Percentiles rank a stretch among this genome's conserved stretches.
phyloP scores from a whole-genome alignment of 306 rosid genomes.

The Cicer chorassanicum region DNA sequence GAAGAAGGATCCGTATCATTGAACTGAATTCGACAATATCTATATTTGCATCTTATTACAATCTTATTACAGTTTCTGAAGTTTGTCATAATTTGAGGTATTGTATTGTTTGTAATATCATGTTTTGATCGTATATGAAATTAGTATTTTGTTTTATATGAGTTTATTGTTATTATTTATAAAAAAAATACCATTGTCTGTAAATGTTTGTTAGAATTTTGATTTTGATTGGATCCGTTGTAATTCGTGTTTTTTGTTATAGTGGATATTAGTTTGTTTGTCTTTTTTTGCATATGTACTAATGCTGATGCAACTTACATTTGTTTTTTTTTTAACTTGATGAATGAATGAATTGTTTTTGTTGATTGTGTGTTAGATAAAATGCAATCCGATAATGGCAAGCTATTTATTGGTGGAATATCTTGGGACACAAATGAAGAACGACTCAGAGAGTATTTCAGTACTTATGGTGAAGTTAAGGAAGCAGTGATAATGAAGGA shows the following conservation, averaged over 20 bases:
- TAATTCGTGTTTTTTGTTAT: slow-evolving; percentile 29
- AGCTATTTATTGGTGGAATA: slow-evolving; percentile 92
- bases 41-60: slow-evolving; percentile 54
- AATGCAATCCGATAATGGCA: slow-evolving; percentile 97
- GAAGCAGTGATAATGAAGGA: slow-evolving; percentile 99
- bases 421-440: slow-evolving; percentile 99
- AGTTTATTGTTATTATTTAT: slow-evolving; percentile 12
- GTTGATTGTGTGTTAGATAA: slow-evolving; percentile 65
- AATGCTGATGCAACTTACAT: slow-evolving; percentile 50
- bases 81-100: slow-evolving; percentile 59
- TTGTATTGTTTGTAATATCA: slow-evolving; percentile 41
- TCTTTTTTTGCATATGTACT: slow-evolving; percentile 39
- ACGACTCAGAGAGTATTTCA: slow-evolving; percentile 90
- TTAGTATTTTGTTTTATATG: slow-evolving; percentile 36
- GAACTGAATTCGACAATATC: slow-evolving; percentile 65
- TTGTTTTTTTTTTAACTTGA: slow-evolving; percentile 48
- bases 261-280: slow-evolving; percentile 3
- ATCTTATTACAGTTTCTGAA: slow-evolving; percentile 56
- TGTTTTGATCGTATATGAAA: slow-evolving; percentile 42
- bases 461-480: slow-evolving; percentile 85
- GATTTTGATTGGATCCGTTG: slow-evolving; percentile 64
- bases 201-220: slow-evolving; percentile 38
- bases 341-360: slow-evolving; percentile 47
- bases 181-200: background rate
- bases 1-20: slow-evolving; percentile 74